Base-by-base conservation (phyloP, 306 rosid species). In the Quillaja saponaria region DNA sequence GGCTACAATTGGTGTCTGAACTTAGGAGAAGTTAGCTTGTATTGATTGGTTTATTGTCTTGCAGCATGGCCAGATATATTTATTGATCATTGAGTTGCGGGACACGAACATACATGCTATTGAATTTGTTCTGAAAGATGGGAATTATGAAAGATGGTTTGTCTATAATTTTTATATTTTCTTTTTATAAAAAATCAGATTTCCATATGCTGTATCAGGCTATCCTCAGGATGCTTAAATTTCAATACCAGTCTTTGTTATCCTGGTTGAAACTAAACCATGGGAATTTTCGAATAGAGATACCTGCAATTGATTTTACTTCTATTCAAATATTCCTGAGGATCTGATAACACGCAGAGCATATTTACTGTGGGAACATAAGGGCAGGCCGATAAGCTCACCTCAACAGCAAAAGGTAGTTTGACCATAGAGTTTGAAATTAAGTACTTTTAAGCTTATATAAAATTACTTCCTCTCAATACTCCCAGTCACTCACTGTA, bases 71-170 rank as follows among this genome's bases (percentile, higher is more conserved):
- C 59, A 69, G 38, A 42, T 63, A 8, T 69, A 75, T 46, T 14
- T 69, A 44, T 47, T 75, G 16, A 57, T 71, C 57, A 63, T 75
- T 25, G 75, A 75, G 40, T 69, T 69, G 71, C 54, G 71, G 56
- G 80, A 75, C 33, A 75, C 80, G 47, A 63, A 69, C 1, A 42
- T 69, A n/a, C 67, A 69, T 42, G 68, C 72, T 20, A 28, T 75
- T 57, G 76, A 75, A 15, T 75, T 69, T 75, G 80, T 75, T 64
- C 58, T 75, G 17, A 75, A 75, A 63, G 76, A 75, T 51, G 72
- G 76, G 40, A 34, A 10, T 50, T 49, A 45, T 0, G 54, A 75
- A 28, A 56, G 63, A 75, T 75, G 75, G 80, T 75, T 55, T 37
- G 75, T 59, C 9, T 64, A 35, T 5, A 25, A 31, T 6, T 0